phyloP scores from a whole-genome alignment of 148 eudicot genomes.

The Rhododendron simsii region DNA sequence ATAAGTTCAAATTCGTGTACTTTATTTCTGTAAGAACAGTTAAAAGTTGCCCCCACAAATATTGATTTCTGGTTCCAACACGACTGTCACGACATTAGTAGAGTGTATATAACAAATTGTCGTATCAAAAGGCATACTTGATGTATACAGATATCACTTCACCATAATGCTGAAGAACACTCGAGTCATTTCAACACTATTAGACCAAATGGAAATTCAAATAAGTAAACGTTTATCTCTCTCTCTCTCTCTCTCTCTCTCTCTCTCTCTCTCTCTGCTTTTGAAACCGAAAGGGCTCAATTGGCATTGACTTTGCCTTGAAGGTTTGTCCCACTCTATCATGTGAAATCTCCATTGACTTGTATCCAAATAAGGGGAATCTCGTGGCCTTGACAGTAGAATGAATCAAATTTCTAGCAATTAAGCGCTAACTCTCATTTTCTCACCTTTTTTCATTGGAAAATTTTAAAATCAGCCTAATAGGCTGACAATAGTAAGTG shows the following conservation, averaged over 20 bases:
- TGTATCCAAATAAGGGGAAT: not conserved
- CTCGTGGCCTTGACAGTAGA: not conserved
- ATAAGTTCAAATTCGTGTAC: no score
- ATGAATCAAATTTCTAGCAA: not conserved
- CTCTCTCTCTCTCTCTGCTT: not conserved
- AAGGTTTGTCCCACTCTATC: not conserved
- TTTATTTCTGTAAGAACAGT: no score
- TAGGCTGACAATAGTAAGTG: no score
- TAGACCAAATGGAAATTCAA: no score
- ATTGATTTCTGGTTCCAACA: no score
- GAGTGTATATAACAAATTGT: not conserved
- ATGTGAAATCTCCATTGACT: not conserved
- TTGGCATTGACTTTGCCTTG: conserved; percentile 7
- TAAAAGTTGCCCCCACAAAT: no score
- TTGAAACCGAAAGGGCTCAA: conserved; percentile 8
- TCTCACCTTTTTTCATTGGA: not conserved
- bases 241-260: not conserved
- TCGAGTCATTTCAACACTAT: not conserved
- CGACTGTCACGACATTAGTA: not conserved
- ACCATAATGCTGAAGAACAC: not conserved
- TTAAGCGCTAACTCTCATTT: not conserved
- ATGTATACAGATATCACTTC: not conserved
- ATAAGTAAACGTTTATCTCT: no score
- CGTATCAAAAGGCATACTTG: not conserved
- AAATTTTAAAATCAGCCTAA: no score